phyloP scores from a whole-genome alignment of 2,329 filamentous ascomycete genomes.

The Nigrograna mackinnonii region DNA sequence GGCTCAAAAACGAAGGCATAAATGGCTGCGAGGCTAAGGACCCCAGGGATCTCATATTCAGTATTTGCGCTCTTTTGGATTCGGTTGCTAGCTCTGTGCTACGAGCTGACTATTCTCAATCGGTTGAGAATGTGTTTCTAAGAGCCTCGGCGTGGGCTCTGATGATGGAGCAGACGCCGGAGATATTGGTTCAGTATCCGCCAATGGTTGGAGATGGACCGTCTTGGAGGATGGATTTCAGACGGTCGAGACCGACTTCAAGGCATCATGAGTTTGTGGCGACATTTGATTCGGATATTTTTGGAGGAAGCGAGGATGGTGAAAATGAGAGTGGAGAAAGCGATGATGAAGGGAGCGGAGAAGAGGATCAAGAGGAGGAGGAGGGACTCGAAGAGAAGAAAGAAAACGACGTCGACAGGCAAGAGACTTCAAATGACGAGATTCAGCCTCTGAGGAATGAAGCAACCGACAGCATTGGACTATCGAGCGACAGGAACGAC shows the following conservation, averaged over 20 bases:
- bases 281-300: conserved; percentile 1
- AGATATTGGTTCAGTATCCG: conserved; percentile 3
- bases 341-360: too few relatives aligned
- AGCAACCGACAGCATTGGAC: background rate
- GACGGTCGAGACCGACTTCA: conserved; percentile 3
- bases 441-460: background rate
- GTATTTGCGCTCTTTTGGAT: conserved; percentile 5
- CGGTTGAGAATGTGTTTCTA: conserved; percentile 2
- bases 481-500: too few relatives aligned
- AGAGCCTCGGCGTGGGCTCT: conserved; percentile 4
- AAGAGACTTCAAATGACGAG: background rate
- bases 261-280: conserved; percentile 4
- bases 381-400: background rate
- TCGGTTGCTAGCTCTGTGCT: conserved; percentile 1
- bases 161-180: conserved; percentile 7
- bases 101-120: conserved; percentile 3
- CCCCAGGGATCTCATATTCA: conserved; percentile 3
- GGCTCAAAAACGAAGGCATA: conserved; percentile 6
- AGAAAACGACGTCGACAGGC: background rate
- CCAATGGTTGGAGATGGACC: background rate
- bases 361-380: too few relatives aligned
- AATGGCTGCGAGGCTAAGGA: conserved; percentile 4
- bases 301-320: background rate
- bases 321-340: background rate
- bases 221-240: conserved; percentile 4